A percentile compares a stretch with the other conserved stretches of the same genome.
These are phyloP conservation scores for Lentinula sp. DNA, from an alignment of 768 basidiomycete species.

Conservation along the genomic window DNA sequence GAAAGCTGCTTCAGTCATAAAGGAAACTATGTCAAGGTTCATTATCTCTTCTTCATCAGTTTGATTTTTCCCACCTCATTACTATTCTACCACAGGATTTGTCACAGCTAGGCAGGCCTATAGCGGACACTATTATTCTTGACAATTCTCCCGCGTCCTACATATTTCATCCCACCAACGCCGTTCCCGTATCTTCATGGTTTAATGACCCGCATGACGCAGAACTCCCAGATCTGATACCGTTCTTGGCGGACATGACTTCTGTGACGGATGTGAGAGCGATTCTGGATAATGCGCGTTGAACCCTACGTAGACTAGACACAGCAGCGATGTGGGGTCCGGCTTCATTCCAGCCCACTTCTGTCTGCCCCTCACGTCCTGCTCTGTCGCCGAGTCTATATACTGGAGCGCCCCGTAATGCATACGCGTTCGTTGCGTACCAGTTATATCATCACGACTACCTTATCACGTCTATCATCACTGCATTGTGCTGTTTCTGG, in stretches of 20 bases:
- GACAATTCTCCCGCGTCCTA: constrained; percentile 78
- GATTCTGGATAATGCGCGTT: constrained; percentile 42
- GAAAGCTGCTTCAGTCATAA: constrained; percentile 99
- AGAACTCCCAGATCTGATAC: constrained; percentile 62
- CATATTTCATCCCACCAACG: constrained; percentile 79
- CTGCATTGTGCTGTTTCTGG: not conserved
- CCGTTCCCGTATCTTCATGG: constrained; percentile 74
- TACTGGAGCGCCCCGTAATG: not conserved
- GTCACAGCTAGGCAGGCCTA: constrained; percentile 67
- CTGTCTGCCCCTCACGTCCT: too few species aligned
- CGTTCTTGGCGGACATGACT: constrained; percentile 60
- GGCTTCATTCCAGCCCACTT: too few species aligned
- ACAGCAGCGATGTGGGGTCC: not conserved
- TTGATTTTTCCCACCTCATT: not conserved
- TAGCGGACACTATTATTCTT: constrained; percentile 65
- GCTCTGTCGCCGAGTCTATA: not conserved
- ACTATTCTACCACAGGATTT: constrained; percentile 41
- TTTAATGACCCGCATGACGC: constrained; percentile 76
- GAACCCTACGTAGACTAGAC: not conserved
- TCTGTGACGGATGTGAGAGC: constrained; percentile 50
- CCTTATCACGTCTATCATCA: not conserved
- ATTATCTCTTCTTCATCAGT: constrained; percentile 8
- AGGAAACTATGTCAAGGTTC: constrained; percentile 98
- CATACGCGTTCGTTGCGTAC: not conserved
- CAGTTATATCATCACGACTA: not conserved